Evolutionary conservation across 208 protist species (phyloP), one percentile per base, ranked within the genome.

Genomic region (Novymonas esmeraldas): DNA sequence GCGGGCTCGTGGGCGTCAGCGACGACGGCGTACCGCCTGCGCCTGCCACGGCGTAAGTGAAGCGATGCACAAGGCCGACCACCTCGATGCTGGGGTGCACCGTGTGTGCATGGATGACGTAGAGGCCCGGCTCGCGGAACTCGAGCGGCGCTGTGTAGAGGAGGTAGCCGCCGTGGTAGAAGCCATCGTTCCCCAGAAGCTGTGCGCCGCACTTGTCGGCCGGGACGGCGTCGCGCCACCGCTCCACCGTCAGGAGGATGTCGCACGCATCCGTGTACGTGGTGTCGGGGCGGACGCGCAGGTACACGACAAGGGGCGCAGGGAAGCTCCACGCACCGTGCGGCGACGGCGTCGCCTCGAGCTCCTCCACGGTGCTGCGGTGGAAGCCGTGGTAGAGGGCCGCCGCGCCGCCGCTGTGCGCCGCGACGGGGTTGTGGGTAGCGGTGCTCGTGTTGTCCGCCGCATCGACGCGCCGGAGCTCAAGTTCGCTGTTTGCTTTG

Each of bases 11-110:
- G 39, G 36, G 34, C 22, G 41, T 26, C 52, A 14, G 9, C 26
- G 26, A 14, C 38, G 44, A 22, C 26, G 42, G 7, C 18, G 6
- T 14, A 9, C 18, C 54, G 18, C 22, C 16, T 24, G 33, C 9
- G n/a, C 28, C 36, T 1, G 75, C 62, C 26, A 94, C 52, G 16
- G 72, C 69, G 55, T 83, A 95, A 18, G 64, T 56, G 38, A 95
- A 93, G 33, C 84, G 76, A 50, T 95, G 89, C 31, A 93, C 84
- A 0, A 72, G 55, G 0, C 89, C 84, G 24, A 95, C 84, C 16
- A 73, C 46, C 31, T 87, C 49, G 28, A 63, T 55, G 4, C 49
- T 36, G 5, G 83, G 75, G 62, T 84, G 75, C 28, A 95, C 84
- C 18, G 85, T 89, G 76, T 90, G 75, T 6, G 86, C 86, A 31